A percentile compares a stretch with the other conserved stretches of the same genome.
These are phyloP conservation scores for Hyaloscypha finlandica DNA, from an alignment of 495 filamentous ascomycete genomes.

Conservation along the genomic window DNA sequence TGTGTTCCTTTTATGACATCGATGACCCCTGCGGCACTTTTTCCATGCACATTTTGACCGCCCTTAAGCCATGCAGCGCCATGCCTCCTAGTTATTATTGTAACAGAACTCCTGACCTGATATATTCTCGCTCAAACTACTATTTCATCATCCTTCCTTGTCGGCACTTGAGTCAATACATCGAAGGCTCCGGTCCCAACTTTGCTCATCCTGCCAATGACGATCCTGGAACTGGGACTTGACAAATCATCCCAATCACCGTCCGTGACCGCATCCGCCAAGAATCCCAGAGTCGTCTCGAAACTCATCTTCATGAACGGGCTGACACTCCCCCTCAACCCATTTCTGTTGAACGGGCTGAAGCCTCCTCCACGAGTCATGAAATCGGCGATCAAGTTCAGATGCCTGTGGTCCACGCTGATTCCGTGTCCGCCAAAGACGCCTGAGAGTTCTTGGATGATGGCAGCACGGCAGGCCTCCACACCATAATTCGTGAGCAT, in stretches of 20 bases:
- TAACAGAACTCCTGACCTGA: background rate
- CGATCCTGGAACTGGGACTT: conserved; percentile 84
- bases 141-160: conserved; percentile 21
- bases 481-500: conserved; percentile 88
- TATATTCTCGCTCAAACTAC: background rate
- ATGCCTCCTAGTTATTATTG: background rate
- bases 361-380: conserved; percentile 92
- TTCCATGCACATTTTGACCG: background rate
- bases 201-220: conserved; percentile 76
- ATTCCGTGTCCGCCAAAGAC: conserved; percentile 95
- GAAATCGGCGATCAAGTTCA: conserved; percentile 94
- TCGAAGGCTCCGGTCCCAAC: conserved; percentile 93
- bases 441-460: conserved; percentile 81
- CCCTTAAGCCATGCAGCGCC: background rate
- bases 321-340: conserved; percentile 76
- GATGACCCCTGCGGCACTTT: no score
- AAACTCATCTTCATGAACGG: conserved; percentile 99
- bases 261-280: conserved; percentile 88
- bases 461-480: conserved; percentile 83
- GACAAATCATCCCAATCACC: conserved; percentile 86
- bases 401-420: conserved; percentile 85
- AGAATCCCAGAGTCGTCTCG: conserved; percentile 91
- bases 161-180: conserved; percentile 55
- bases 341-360: conserved; percentile 87
- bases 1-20: no score